Evolutionary conservation across 1,284 basidiomycete genomes (phyloP).

Genomic region (Heterobasidion irregulare): DNA sequence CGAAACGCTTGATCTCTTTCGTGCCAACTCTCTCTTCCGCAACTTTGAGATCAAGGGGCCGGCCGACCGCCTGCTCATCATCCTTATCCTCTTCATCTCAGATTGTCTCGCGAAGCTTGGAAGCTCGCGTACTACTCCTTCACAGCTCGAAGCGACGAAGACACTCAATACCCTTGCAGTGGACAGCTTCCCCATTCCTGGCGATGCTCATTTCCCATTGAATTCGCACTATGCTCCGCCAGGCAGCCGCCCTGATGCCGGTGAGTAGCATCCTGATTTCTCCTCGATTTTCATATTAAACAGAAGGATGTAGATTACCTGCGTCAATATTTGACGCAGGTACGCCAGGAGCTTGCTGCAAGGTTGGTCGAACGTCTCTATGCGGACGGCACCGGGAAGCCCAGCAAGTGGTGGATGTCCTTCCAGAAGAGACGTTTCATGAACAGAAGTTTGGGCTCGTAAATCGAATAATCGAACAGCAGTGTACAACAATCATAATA

Average conservation of each 20-base stretch:
- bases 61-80: slow-evolving; percentile 93
- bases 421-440: slow-evolving; percentile 97
- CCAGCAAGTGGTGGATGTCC: slow-evolving; percentile 99
- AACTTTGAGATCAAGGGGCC: slow-evolving; percentile 99
- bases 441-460: slow-evolving; percentile 74
- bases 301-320: slow-evolving; percentile 57
- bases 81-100: slow-evolving; percentile 96
- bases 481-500: slow-evolving; percentile 19
- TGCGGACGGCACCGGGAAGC: slow-evolving; percentile 77
- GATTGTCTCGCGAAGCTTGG: slow-evolving; percentile 93
- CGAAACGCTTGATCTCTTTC: slow-evolving; percentile 95
- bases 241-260: slow-evolving; percentile 70
- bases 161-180: slow-evolving; percentile 85
- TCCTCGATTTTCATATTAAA: slow-evolving; percentile 6
- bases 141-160: slow-evolving; percentile 85
- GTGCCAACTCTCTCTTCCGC: slow-evolving; percentile 98
- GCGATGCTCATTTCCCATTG: slow-evolving; percentile 91
- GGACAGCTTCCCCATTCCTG: slow-evolving; percentile 90
- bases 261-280: slow-evolving; percentile 37
- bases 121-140: slow-evolving; percentile 51
- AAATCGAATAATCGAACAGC: slow-evolving; percentile 9
- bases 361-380: slow-evolving; percentile 88
- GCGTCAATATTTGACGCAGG: slow-evolving; percentile 87
- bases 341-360: slow-evolving; percentile 84
- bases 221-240: slow-evolving; percentile 90